Base-by-base conservation (phyloP, 1,139 yeast genomes). In the Lodderomyces theae region DNA sequence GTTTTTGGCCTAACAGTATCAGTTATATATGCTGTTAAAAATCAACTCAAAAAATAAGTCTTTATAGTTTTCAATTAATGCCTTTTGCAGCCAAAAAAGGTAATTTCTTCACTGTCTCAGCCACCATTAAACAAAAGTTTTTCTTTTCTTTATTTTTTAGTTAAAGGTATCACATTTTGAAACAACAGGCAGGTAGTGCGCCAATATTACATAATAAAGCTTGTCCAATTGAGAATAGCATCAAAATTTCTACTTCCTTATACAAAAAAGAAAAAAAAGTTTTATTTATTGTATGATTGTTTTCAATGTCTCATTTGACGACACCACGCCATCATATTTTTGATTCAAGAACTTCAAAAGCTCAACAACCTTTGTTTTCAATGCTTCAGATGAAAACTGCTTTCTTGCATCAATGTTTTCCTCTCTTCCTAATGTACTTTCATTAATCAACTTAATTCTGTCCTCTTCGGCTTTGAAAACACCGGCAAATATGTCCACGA, bases 371-470 rank as follows among this genome's bases (percentile, higher is more conserved):
- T 80, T 78, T 38, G 60, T 61, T 60, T 79, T 81, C 57, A 81
- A 72, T 47, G 80, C 90, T 16, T 74, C 85, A 47, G 69, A 70
- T 51, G 81, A 84, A 65, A 88, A 87, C 64, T 87, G 96, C 66
- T 81, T 85, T 64, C 80, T 68, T 61, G 84, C 74, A 52, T 83
- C 92, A 58, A 82, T 72, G 63, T 82, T 80, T 62, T 83, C 89
- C 64, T 84, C 92, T 73, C 92, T 82, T 48, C 94, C 95, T 55
- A 85, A 69, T 32, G 95, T 84, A 44, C 86, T 76, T 57, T 83
- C 88, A 54, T 72, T 74, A 46, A 80, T 80, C 57, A 85, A 70
- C 61, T 80, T 82, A 46, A 78, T 71, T 62, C 82, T 77, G 60
- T 84, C 92, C 47, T 76, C 72, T 55, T 86, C 95, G 59, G 83